A percentile compares a stretch with the other conserved stretches of the same genome.
Conservation (phyloP, 805 yeast species). For the Candida golubevii region DNA sequence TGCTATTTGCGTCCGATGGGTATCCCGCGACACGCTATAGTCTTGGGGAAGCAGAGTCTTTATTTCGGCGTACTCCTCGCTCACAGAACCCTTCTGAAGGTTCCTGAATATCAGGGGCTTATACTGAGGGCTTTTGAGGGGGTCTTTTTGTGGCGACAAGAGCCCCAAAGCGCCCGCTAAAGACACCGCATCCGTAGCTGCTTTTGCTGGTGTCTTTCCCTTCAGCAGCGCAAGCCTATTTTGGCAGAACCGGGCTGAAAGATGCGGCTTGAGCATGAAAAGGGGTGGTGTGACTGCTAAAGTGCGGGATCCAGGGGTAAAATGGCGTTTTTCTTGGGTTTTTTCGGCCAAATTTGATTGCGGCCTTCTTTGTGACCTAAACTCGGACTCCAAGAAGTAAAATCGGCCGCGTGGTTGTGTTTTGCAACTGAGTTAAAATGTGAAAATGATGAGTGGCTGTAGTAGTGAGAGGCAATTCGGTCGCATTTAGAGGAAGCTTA, state of each 20-base stretch:
- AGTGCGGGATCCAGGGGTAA: no score
- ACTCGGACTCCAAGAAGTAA: no score
- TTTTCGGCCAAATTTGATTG: no score
- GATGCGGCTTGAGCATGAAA: background rate
- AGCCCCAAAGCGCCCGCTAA: constrained; percentile 37
- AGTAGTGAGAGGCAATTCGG: no score
- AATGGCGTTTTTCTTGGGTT: no score
- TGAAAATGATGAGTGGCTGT: no score
- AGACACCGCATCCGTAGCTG: constrained; percentile 10
- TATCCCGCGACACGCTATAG: constrained; percentile 1
- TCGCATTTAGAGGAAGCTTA: no score
- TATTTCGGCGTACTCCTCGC: constrained; percentile 23
- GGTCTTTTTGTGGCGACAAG: constrained; percentile 21
- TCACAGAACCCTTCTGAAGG: constrained; percentile 30
- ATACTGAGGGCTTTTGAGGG: constrained; percentile 13
- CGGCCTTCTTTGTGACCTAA: no score
- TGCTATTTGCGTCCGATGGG: constrained; percentile 14
- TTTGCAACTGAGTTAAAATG: no score
- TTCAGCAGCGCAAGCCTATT: no score
- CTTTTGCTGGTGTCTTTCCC: no score
- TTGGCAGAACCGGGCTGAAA: background rate
- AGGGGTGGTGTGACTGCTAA: background rate
- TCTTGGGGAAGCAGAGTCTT: constrained; percentile 1
- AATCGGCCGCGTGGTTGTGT: no score
- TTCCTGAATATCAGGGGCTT: constrained; percentile 33